Percentiles rank a stretch among this genome's conserved stretches.
These are phyloP conservation scores for Colletotrichum endophyticum DNA, from an alignment of 2,329 filamentous ascomycete genomes.

Conservation along the genomic window DNA sequence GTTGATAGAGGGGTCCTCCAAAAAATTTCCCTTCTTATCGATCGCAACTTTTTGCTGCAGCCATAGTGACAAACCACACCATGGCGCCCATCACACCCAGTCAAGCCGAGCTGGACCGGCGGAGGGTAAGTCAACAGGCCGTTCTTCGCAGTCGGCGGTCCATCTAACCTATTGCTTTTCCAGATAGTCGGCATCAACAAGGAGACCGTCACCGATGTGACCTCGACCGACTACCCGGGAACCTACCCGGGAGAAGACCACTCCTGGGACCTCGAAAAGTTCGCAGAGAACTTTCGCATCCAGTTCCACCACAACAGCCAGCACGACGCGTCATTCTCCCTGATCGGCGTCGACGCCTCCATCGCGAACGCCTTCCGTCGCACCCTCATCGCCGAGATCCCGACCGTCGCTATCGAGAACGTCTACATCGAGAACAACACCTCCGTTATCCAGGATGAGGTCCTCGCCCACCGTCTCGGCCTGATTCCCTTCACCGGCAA, in stretches of 20 bases:
- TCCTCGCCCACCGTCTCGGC: slow-evolving; percentile 87
- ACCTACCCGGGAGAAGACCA: slow-evolving; percentile 90
- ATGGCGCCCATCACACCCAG: slow-evolving; percentile 53
- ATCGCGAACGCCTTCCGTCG: slow-evolving; percentile 97
- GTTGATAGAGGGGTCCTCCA: slow-evolving; percentile 22
- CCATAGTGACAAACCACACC: slow-evolving; percentile 21
- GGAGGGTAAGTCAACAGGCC: slow-evolving; percentile 56
- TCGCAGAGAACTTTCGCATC: slow-evolving; percentile 73
- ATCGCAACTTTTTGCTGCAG: slow-evolving; percentile 19
- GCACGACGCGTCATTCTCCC: slow-evolving; percentile 83
- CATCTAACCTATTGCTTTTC: neutral
- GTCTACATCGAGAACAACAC: slow-evolving; percentile 97
- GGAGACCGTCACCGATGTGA: slow-evolving; percentile 89
- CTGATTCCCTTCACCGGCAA: slow-evolving; percentile 88
- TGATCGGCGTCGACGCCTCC: slow-evolving; percentile 89
- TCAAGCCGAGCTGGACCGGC: slow-evolving; percentile 62
- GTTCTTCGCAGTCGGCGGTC: neutral
- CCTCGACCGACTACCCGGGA: slow-evolving; percentile 89
- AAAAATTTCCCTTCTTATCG: slow-evolving; percentile 21
- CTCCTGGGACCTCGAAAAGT: slow-evolving; percentile 77
- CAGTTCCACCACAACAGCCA: slow-evolving; percentile 84
- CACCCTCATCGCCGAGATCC: slow-evolving; percentile 93
- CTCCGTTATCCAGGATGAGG: slow-evolving; percentile 96
- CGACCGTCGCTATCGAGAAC: slow-evolving; percentile 90
- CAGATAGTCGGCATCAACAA: slow-evolving; percentile 86